A percentile compares a stretch with the other conserved stretches of the same genome.
Evolutionary conservation across 768 basidiomycete species (phyloP).

Genomic region (Rhodotorula kratochvilovae): DNA sequence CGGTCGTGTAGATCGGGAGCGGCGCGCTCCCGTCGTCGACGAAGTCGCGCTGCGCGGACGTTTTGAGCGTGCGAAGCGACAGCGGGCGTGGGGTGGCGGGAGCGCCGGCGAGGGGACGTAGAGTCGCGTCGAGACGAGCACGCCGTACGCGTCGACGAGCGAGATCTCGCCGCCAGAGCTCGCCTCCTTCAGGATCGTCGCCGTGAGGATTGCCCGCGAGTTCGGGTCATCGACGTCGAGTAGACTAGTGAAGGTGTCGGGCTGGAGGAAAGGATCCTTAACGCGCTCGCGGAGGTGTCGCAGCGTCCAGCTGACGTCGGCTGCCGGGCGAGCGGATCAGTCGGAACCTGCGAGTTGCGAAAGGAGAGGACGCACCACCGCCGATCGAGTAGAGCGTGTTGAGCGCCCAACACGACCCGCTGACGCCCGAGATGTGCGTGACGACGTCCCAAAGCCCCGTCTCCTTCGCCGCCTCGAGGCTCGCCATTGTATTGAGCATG

Average conservation of each 20-base stretch:
- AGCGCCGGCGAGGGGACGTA: slow-evolving; percentile 41
- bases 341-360: too few species aligned
- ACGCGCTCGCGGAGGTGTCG: slow-evolving; percentile 43
- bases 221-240: slow-evolving; percentile 5
- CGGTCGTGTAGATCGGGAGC: slow-evolving; percentile 46
- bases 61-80: slow-evolving; percentile 41
- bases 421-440: slow-evolving; percentile 45
- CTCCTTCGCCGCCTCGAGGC: slow-evolving; percentile 41
- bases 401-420: slow-evolving; percentile 44
- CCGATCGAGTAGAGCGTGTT: slow-evolving; percentile 44
- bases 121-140: slow-evolving; percentile 44
- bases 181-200: slow-evolving; percentile 43
- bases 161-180: slow-evolving; percentile 40
- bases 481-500: slow-evolving; percentile 46
- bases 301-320: slow-evolving; percentile 25
- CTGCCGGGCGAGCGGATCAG: not conserved
- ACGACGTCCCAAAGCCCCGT: slow-evolving; percentile 44
- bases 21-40: slow-evolving; percentile 42
- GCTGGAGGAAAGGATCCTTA: slow-evolving; percentile 44
- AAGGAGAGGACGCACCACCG: slow-evolving; percentile 2
- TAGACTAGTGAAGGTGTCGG: slow-evolving; percentile 37
- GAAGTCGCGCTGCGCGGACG: slow-evolving; percentile 40
- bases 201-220: slow-evolving; percentile 42
- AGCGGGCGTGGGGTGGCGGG: slow-evolving; percentile 18
- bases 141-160: slow-evolving; percentile 42